Evolutionary conservation across 257 asterid genomes (phyloP).

Genomic region (Solanum dulcamara): DNA sequence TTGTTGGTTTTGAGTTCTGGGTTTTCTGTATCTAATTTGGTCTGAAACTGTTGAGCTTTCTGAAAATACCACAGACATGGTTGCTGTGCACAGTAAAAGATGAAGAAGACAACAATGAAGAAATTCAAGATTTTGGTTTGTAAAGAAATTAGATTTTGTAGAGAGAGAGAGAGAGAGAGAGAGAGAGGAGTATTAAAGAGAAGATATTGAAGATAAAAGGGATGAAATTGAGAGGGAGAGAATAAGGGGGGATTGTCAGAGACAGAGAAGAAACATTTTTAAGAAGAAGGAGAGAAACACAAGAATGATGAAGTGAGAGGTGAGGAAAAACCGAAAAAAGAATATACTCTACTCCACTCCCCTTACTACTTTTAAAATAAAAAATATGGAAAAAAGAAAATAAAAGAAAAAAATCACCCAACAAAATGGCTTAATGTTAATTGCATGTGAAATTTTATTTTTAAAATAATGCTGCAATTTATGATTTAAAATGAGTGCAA

Average conservation of each 20-base stretch:
- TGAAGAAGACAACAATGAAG: not conserved
- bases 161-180: not conserved
- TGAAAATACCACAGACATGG: constrained; percentile 18
- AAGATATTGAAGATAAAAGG: not conserved
- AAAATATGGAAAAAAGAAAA: no score
- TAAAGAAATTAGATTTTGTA: not conserved
- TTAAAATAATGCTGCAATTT: no score
- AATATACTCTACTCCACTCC: not conserved
- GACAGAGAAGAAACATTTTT: not conserved
- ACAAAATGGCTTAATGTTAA: no score
- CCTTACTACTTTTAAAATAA: no score
- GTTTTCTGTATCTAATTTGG: constrained; percentile 32
- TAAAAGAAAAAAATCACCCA: no score
- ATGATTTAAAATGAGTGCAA: not conserved
- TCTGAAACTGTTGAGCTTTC: constrained; percentile 37
- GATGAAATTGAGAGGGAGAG: not conserved
- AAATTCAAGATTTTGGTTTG: not conserved
- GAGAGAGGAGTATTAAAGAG: not conserved
- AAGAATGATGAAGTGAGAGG: not conserved
- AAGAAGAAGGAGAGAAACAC: not conserved
- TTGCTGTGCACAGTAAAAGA: not conserved
- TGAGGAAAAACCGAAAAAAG: not conserved
- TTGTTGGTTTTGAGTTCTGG: constrained; percentile 29
- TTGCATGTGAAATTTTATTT: no score
- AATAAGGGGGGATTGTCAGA: not conserved